Evolutionary conservation across 2,329 filamentous ascomycete species (phyloP), one percentile per base, ranked within the genome.

Genomic region (Scortechinia acanthostroma): DNA sequence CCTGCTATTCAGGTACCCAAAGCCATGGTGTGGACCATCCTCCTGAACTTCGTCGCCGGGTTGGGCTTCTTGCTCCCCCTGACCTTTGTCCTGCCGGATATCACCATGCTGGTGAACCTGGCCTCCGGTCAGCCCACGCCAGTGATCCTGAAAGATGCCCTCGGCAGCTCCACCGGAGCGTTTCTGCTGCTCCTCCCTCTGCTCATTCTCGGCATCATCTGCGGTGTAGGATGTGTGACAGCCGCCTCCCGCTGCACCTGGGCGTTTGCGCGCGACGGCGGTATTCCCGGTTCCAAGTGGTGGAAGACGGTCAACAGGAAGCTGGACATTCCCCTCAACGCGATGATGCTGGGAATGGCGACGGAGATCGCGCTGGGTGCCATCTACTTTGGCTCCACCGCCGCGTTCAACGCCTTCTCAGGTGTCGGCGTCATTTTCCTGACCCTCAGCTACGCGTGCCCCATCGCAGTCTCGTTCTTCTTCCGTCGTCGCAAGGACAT

Each of bases 201-300:
- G 22, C 65, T 80, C 42, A 64, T 79, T 25, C 70, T 80, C 45
- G 76, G 72, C 16, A 56, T 80, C 40, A 70, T 79, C 55, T 80
- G 76, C 55, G 76, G 74, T 43, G 77, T 84, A 35, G 80, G 78
- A 19, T 83, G 83, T 57, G 83, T 81, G 3, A 82, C 83, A 10
- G 78, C 82, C 3, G 73, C 81, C 1, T 84, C 79, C 28, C 75
- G 82, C 28, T 83, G 79, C 58, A 83, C 77, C 2, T 77, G 82
- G 65, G 81, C 80, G 4, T 82, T 86, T 51, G 77, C 76, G 25
- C 70, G 76, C 48, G 76, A 80, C 52, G 70, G 70, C 33, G 75
- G 74, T 37, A 73, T 80, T 42, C 76, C 76, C 2, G 61, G 74
- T 4, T 70, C 69, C 3, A 51, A 56, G 3, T 46, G 66, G n/a